Evolutionary conservation across 1,284 basidiomycete species (phyloP).

Genomic region (Malassezia brasiliensis): DNA sequence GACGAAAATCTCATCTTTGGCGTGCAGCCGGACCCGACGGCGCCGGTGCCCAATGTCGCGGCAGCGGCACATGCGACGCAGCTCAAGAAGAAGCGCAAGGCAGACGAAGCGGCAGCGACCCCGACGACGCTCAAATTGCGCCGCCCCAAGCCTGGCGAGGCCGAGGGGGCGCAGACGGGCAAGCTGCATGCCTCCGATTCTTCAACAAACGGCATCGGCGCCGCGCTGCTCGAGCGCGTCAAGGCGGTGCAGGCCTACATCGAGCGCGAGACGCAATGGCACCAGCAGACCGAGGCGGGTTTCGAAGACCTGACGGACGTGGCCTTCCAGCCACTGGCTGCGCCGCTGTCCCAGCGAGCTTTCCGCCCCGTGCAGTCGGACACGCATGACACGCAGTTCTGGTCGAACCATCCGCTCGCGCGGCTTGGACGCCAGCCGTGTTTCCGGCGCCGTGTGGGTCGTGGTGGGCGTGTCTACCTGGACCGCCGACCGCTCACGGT

Average conservation of each 20-base stretch:
- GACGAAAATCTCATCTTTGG: slow-evolving; percentile 42
- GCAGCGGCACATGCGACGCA: slow-evolving; percentile 16
- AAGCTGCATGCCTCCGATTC: slow-evolving; percentile 8
- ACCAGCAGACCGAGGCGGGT: slow-evolving; percentile 35
- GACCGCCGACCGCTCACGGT: slow-evolving; percentile 39
- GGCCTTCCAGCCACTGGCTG: slow-evolving; percentile 37
- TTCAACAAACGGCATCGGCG: slow-evolving; percentile 58
- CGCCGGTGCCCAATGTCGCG: background rate
- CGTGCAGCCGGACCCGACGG: slow-evolving; percentile 26
- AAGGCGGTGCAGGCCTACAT: slow-evolving; percentile 41
- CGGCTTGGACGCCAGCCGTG: slow-evolving; percentile 41
- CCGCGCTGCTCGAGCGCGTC: slow-evolving; percentile 40
- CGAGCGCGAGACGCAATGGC: slow-evolving; percentile 38
- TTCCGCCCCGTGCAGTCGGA: slow-evolving; percentile 44
- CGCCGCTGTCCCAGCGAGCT: slow-evolving; percentile 28
- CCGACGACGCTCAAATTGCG: slow-evolving; percentile 28
- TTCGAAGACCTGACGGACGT: slow-evolving; percentile 44
- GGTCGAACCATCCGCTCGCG: slow-evolving; percentile 19
- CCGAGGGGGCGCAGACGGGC: slow-evolving; percentile 14
- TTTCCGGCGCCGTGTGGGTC: slow-evolving; percentile 42
- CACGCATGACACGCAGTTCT: slow-evolving; percentile 17
- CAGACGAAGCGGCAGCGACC: slow-evolving; percentile 24
- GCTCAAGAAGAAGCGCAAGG: slow-evolving; percentile 35
- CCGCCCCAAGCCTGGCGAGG: slow-evolving; percentile 26
- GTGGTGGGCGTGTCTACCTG: slow-evolving; percentile 43